Evolutionary conservation across 2,329 filamentous ascomycete species (phyloP).

Genomic region (Aureobasidium namibiae): DNA sequence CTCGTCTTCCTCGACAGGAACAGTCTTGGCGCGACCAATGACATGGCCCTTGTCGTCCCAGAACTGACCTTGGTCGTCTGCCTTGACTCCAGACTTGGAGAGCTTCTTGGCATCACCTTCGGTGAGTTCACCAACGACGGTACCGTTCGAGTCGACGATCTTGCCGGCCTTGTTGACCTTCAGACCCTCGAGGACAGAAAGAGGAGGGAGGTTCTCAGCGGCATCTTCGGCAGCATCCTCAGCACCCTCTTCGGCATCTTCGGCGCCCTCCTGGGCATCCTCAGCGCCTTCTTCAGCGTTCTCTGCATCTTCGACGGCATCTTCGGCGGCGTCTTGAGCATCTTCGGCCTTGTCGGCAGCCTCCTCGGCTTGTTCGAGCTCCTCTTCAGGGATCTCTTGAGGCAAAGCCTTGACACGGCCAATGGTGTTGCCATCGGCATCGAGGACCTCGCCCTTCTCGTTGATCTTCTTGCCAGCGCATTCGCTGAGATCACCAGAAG

Average conservation of each 20-base stretch:
- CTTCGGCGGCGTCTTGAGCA: conserved; percentile 32
- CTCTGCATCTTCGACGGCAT: conserved; percentile 21
- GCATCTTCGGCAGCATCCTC: conserved; percentile 27
- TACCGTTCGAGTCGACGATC: conserved; percentile 39
- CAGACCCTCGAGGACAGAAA: conserved; percentile 42
- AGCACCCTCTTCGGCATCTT: conserved; percentile 24
- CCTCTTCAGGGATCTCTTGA: conserved; percentile 28
- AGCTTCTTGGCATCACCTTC: conserved; percentile 47
- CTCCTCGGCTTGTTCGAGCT: conserved; percentile 27
- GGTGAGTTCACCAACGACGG: conserved; percentile 40
- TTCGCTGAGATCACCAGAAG: conserved; percentile 51
- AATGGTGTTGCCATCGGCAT: conserved; percentile 55
- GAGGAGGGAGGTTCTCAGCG: conserved; percentile 34
- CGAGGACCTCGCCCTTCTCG: conserved; percentile 55
- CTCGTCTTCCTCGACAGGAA: conserved; percentile 40
- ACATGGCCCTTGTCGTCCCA: conserved; percentile 47
- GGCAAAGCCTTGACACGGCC: conserved; percentile 51
- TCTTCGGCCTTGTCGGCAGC: conserved; percentile 23
- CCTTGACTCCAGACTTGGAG: conserved; percentile 38
- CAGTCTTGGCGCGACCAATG: conserved; percentile 42
- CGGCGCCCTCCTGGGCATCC: conserved; percentile 23
- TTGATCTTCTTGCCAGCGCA: conserved; percentile 60
- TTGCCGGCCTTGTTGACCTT: conserved; percentile 44
- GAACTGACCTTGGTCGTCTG: conserved; percentile 42
- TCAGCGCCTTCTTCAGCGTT: conserved; percentile 23